Evolutionary conservation across 495 filamentous ascomycete species (phyloP).

Genomic region (Penicillium canescens): DNA sequence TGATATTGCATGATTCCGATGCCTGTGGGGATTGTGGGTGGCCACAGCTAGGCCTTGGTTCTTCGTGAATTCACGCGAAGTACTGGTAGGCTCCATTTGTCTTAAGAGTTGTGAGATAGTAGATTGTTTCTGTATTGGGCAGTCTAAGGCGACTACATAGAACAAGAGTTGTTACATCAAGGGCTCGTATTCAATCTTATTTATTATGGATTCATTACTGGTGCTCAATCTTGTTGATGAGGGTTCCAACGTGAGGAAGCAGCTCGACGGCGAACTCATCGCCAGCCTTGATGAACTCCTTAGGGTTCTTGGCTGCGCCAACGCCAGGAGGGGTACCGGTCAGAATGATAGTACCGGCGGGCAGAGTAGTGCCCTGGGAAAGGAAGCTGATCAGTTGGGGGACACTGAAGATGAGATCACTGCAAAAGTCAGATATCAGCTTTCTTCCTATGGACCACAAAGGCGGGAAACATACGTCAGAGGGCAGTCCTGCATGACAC

Average conservation of each 20-base stretch:
- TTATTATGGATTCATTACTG: slow-evolving; percentile 11
- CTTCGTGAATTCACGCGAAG: too few species aligned
- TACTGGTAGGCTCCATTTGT: too few species aligned
- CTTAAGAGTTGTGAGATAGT: too few species aligned
- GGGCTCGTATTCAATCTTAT: background rate
- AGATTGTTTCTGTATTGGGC: too few species aligned
- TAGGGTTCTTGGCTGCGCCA: slow-evolving; percentile 54
- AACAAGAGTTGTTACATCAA: too few species aligned
- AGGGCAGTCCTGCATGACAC: slow-evolving; percentile 64
- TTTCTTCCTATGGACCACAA: background rate
- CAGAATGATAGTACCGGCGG: slow-evolving; percentile 80
- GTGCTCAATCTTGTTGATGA: slow-evolving; percentile 42
- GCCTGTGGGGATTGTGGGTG: background rate
- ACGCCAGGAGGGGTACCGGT: slow-evolving; percentile 71
- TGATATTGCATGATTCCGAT: too few species aligned
- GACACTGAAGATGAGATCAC: slow-evolving; percentile 78
- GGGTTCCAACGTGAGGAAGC: slow-evolving; percentile 41
- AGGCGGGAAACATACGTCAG: slow-evolving; percentile 35
- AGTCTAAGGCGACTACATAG: too few species aligned
- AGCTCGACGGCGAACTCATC: slow-evolving; percentile 63
- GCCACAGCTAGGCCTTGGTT: too few species aligned
- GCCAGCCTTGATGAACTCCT: slow-evolving; percentile 56
- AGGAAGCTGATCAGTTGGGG: slow-evolving; percentile 73
- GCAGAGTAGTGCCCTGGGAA: slow-evolving; percentile 72
- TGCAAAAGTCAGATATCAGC: slow-evolving; percentile 12